Percentiles rank a stretch among this genome's conserved stretches.
phyloP scores from a whole-genome alignment of 2,329 filamentous ascomycete genomes.

The Colletotrichum falcatum region DNA sequence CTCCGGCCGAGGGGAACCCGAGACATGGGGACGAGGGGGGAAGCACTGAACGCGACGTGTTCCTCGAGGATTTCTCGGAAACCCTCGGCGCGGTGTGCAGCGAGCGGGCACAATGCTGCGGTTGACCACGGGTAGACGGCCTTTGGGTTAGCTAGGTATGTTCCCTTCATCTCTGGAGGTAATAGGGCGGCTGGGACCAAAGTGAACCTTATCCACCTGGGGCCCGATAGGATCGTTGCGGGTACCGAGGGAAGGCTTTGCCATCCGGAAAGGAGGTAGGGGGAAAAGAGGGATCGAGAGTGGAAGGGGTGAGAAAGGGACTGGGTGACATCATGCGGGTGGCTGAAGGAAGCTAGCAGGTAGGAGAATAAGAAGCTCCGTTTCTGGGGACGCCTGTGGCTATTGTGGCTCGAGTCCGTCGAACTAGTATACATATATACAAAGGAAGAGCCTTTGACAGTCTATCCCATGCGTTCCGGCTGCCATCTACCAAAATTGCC shows the following conservation, averaged over 20 bases:
- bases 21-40: constrained; percentile 34
- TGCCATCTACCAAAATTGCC: not conserved
- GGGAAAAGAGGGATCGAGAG: constrained; percentile 1
- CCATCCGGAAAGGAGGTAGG: constrained; percentile 4
- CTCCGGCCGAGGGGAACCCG: constrained; percentile 47
- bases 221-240: not conserved
- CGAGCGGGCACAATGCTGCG: constrained; percentile 14
- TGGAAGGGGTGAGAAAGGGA: not conserved
- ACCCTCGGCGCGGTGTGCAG: constrained; percentile 37
- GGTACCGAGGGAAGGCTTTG: not conserved
- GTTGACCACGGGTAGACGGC: constrained; percentile 7
- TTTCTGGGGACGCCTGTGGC: not conserved
- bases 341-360: not conserved
- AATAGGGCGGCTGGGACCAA: constrained; percentile 5
- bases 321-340: constrained; percentile 18
- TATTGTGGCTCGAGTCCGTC: not conserved
- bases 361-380: not conserved
- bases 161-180: not conserved
- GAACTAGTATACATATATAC: not conserved
- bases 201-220: constrained; percentile 8
- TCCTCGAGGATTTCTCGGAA: constrained; percentile 43
- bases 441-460: not conserved
- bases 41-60: constrained; percentile 9
- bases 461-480: not conserved
- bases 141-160: not conserved